Percentiles rank a stretch among this genome's conserved stretches.
These are phyloP conservation scores for Syncephalastrum monosporum DNA, from an alignment of 371 early-diverging fungal genomes.

Conservation along the genomic window DNA sequence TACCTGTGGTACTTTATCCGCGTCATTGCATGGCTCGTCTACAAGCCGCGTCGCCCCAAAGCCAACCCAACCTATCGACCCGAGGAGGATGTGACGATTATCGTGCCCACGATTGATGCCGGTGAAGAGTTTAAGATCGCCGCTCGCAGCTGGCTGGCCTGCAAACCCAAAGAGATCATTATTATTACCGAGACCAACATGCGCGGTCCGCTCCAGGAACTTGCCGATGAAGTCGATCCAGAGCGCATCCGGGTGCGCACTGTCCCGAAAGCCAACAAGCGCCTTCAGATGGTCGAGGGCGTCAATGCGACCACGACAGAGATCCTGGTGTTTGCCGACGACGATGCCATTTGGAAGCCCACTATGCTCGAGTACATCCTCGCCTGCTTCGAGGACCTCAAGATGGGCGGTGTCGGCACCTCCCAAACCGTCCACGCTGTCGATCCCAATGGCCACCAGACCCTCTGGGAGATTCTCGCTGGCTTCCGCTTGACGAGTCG, in stretches of 20 bases:
- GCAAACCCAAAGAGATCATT: conserved; percentile 63
- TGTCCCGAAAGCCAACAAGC: conserved; percentile 61
- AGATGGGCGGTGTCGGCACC: conserved; percentile 74
- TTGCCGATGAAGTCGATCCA: conserved; percentile 54
- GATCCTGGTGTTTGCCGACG: conserved; percentile 69
- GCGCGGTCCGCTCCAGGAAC: conserved; percentile 48
- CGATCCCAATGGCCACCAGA: conserved; percentile 54
- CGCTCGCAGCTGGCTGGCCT: conserved; percentile 63
- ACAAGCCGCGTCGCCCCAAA: conserved; percentile 49
- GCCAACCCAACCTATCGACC: conserved; percentile 48
- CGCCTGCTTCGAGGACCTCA: conserved; percentile 69
- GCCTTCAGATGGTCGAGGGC: conserved; percentile 71
- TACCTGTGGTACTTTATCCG: conserved; percentile 69
- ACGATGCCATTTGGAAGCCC: conserved; percentile 67
- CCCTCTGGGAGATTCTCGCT: conserved; percentile 71
- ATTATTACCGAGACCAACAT: conserved; percentile 56
- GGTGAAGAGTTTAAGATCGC: conserved; percentile 73
- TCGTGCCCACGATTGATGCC: conserved; percentile 73
- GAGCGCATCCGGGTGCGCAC: conserved; percentile 46
- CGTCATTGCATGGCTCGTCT: conserved; percentile 48
- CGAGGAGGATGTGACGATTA: conserved; percentile 63
- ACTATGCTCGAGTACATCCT: conserved; percentile 60
- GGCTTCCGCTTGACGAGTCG: conserved; percentile 67
- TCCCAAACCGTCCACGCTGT: conserved; percentile 62
- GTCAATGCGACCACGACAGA: conserved; percentile 63